Conservation (phyloP, 495 filamentous ascomycete species). For the Aspergillus mulundensis region DNA sequence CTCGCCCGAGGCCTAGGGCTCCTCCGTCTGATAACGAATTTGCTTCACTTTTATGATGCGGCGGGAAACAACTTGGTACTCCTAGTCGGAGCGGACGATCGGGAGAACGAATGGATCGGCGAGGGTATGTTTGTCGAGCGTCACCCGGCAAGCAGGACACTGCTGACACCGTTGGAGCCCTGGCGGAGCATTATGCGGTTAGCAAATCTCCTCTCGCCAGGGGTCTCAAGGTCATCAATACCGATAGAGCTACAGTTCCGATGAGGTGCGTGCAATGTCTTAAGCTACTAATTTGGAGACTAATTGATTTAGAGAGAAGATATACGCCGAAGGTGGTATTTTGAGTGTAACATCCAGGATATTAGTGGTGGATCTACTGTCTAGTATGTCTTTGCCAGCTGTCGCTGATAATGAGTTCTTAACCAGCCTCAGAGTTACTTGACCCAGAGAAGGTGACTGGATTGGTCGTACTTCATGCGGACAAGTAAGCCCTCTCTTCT, state of each 20-base stretch:
- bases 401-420: constrained; percentile 17
- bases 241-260: constrained; percentile 81
- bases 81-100: constrained; percentile 84
- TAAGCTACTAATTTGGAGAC: constrained; percentile 1
- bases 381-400: constrained; percentile 41
- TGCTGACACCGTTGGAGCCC: constrained; percentile 39
- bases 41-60: constrained; percentile 94
- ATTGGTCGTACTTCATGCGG: constrained; percentile 82
- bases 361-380: constrained; percentile 86
- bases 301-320: constrained; percentile 62
- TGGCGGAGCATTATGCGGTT: constrained; percentile 90
- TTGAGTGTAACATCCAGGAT: constrained; percentile 97
- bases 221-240: constrained; percentile 89
- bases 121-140: constrained; percentile 49
- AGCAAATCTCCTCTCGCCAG: constrained; percentile 71
- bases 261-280: constrained; percentile 45
- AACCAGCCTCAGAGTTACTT: constrained; percentile 50
- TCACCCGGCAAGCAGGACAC: not conserved
- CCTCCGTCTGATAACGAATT: constrained; percentile 83
- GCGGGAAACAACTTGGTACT: constrained; percentile 90
- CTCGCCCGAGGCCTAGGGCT: constrained; percentile 89
- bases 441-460: constrained; percentile 84
- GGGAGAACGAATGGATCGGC: constrained; percentile 92
- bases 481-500: constrained; percentile 46
- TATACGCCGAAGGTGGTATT: constrained; percentile 85